Conservation (phyloP, 73 alveolate genomes). For the Strombidium stylifer region DNA sequence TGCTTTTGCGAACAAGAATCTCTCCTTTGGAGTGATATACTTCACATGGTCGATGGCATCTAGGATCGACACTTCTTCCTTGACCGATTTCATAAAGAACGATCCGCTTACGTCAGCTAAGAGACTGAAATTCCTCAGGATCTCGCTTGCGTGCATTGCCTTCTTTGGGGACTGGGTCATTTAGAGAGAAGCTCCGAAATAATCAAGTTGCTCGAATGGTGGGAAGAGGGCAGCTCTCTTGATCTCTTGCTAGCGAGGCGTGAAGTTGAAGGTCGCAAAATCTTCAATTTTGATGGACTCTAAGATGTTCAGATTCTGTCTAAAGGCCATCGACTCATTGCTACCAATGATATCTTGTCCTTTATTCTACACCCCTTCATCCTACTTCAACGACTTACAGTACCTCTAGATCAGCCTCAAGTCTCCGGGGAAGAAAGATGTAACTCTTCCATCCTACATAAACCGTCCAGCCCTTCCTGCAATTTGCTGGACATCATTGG, state of each 20-base stretch:
- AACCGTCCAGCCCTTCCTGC: constrained; percentile 86
- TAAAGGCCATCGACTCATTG: neutral
- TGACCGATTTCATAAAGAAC: constrained; percentile 34
- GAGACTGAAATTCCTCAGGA: constrained; percentile 31
- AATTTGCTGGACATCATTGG: constrained; percentile 43
- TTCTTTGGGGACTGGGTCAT: constrained; percentile 10
- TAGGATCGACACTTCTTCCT: constrained; percentile 21
- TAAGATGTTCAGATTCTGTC: neutral
- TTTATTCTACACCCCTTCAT: neutral
- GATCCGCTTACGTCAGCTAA: constrained; percentile 25
- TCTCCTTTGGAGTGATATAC: constrained; percentile 9
- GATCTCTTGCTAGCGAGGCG: constrained; percentile 16
- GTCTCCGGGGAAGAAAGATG: constrained; percentile 28
- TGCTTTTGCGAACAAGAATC: too few relatives aligned
- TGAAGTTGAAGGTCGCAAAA: neutral
- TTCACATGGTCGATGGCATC: constrained; percentile 39
- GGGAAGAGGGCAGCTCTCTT: constrained; percentile 64
- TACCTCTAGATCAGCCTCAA: constrained; percentile 2
- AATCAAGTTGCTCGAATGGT: constrained; percentile 27
- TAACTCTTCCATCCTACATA: constrained; percentile 65
- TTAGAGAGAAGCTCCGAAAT: constrained; percentile 31
- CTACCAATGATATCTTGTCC: neutral
- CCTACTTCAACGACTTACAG: neutral
- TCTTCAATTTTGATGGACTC: neutral
- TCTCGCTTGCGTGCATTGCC: constrained; percentile 8